Conservation (phyloP, 1,284 basidiomycete genomes). For the Trametes hirsuta region DNA sequence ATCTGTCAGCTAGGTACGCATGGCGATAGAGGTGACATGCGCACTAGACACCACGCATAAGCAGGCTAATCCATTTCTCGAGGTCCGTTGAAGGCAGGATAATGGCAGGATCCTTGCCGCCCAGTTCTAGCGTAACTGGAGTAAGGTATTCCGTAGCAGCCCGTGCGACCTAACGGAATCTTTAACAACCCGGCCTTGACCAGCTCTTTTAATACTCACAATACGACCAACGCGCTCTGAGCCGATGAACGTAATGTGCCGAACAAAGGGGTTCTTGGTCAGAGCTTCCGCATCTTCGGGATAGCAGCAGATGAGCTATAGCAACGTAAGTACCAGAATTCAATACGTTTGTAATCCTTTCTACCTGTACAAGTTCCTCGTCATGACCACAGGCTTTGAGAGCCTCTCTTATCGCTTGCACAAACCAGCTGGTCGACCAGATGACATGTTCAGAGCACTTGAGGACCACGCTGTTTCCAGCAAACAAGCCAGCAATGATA, state of each 20-base stretch:
- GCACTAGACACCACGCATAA: constrained; percentile 89
- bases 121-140: constrained; percentile 90
- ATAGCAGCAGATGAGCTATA: constrained; percentile 81
- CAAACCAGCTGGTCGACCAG: constrained; percentile 86
- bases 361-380: constrained; percentile 79
- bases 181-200: not conserved
- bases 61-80: constrained; percentile 67
- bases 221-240: constrained; percentile 88
- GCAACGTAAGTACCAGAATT: not conserved
- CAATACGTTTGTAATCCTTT: not conserved
- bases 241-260: constrained; percentile 91
- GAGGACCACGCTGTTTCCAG: constrained; percentile 89
- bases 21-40: constrained; percentile 36
- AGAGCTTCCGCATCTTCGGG: constrained; percentile 86
- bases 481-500: constrained; percentile 86
- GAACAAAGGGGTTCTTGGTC: constrained; percentile 80
- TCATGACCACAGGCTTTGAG: constrained; percentile 80
- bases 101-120: constrained; percentile 83
- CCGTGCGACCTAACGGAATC: constrained; percentile 62
- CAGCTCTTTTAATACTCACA: constrained; percentile 42
- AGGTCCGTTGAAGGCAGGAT: constrained; percentile 77
- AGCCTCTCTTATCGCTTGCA: constrained; percentile 75
- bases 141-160: constrained; percentile 87
- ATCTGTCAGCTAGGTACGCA: not conserved
- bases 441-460: constrained; percentile 94